Base-by-base conservation (phyloP, 1,139 yeast genomes). In the Spencermartinsiella ligniputridi region DNA sequence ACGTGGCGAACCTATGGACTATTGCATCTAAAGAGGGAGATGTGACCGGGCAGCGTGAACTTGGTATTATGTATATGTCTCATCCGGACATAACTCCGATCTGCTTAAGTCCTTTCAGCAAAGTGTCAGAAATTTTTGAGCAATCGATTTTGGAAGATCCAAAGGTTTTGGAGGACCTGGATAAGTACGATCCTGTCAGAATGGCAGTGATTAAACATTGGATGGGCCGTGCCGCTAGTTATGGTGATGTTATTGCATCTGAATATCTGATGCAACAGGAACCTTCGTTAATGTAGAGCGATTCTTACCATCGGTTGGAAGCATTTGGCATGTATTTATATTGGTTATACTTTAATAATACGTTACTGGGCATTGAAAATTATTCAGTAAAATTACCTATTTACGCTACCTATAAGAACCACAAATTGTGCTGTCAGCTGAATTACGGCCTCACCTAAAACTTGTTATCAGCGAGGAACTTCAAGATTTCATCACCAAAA, bases 21-120 rank as follows among this genome's bases (percentile, higher is more conserved):
- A 55, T 61, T 37, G 62, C 63, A 0, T 59, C 63, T 4, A 57
- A 55, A 36, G 66, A 61, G 45, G 64, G 63, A 8, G 61, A 60
- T 24, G 48, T 52, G 3, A 52, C 53, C 13, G 62, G 61, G 8
- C 64, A 60, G 46, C 47, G 66, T 20, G 66, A 62, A 43, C 51
- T 61, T 39, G 66, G 62, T 2, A 53, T 62, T 18, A 60, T 62
- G 64, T 57, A 57, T 35, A 48, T 61, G 47, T 59, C 63, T 8
- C 64, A 62, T 35, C 66, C 65, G 0, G 60, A 58, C 6, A 41
- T 55, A 9, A 54, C 63, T 3, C 61, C 61, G 2, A 45, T 56
- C 2, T 46, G 52, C 6, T 41, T 62, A 33, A 44, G 53, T 40
- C 62, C 65, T 4, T 56, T 62, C 35, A 44, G 62, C 5, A 53